phyloP scores from a whole-genome alignment of 192 early-diverging fungal species.

The Funneliformis mosseae region DNA sequence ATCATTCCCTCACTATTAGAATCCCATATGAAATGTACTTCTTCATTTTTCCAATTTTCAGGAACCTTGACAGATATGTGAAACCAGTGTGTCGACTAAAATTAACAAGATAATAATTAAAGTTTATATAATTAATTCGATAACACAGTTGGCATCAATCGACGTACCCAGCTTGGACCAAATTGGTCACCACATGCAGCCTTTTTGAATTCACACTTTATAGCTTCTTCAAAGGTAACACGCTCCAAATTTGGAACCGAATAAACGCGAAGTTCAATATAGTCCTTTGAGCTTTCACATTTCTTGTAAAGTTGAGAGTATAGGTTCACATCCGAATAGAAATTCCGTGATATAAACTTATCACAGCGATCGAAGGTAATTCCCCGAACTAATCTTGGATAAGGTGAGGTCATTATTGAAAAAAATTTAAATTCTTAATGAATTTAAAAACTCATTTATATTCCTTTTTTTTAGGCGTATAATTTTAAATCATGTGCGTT shows the following conservation, averaged over 20 bases:
- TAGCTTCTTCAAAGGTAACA: slow-evolving; percentile 76
- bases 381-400: slow-evolving; percentile 54
- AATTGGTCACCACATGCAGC: slow-evolving; percentile 73
- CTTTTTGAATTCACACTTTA: slow-evolving; percentile 67
- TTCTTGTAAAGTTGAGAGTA: slow-evolving; percentile 52
- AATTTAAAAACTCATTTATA: neutral
- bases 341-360: slow-evolving; percentile 64
- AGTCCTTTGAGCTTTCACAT: slow-evolving; percentile 49
- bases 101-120: slow-evolving; percentile 26
- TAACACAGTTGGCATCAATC: slow-evolving; percentile 16
- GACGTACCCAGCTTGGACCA: slow-evolving; percentile 81
- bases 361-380: slow-evolving; percentile 76
- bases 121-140: neutral
- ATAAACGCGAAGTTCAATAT: slow-evolving; percentile 61
- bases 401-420: slow-evolving; percentile 22
- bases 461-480: neutral
- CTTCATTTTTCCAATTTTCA: slow-evolving; percentile 62
- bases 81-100: slow-evolving; percentile 77
- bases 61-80: slow-evolving; percentile 75
- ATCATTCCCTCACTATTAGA: slow-evolving; percentile 86
- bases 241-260: slow-evolving; percentile 70
- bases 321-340: slow-evolving; percentile 58
- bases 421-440: neutral
- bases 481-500: too few species aligned
- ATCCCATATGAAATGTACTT: slow-evolving; percentile 88